Evolutionary conservation across 352 stramenopile genomes (phyloP).

Genomic region (Globisporangium rhizosaccharum): DNA sequence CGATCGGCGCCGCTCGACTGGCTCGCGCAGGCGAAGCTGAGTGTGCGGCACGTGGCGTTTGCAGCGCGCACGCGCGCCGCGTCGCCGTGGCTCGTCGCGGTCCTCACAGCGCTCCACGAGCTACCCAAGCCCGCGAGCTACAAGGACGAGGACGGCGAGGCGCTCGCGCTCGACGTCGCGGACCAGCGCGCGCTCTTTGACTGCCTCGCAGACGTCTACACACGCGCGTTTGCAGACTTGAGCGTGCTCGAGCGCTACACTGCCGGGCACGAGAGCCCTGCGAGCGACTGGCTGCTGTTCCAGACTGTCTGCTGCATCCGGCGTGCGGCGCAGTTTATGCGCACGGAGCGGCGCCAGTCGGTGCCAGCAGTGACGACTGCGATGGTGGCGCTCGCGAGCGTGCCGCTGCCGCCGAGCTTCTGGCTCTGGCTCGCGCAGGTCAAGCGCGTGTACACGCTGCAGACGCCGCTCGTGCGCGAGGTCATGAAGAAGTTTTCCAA

Average conservation of each 20-base stretch:
- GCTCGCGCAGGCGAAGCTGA: conserved; percentile 28
- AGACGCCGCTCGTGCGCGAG: conserved; percentile 16
- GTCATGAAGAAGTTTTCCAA: conserved; percentile 28
- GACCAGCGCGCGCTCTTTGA: conserved; percentile 39
- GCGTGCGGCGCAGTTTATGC: conserved; percentile 52
- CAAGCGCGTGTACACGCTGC: conserved; percentile 25
- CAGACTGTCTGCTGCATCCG: conserved; percentile 39
- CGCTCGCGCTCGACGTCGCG: conserved; percentile 17
- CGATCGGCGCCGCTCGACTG: conserved; percentile 16
- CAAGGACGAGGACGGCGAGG: conserved; percentile 34
- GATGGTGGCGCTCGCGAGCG: conserved; percentile 33
- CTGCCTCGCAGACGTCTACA: conserved; percentile 44
- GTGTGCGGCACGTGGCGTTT: conserved; percentile 31
- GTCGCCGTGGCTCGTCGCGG: conserved; percentile 33
- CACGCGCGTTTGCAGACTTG: conserved; percentile 32
- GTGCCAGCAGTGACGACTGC: conserved; percentile 39
- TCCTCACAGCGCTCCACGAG: conserved; percentile 33
- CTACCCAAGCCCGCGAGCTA: conserved; percentile 38
- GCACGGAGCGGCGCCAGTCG: conserved; percentile 31
- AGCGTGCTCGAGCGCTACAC: conserved; percentile 3
- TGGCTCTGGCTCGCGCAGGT: conserved; percentile 35
- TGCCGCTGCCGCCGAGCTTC: conserved; percentile 42
- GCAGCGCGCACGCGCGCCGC: conserved; percentile 29
- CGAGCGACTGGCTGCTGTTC: conserved; percentile 19
- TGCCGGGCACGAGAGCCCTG: conserved; percentile 12